Evolutionary conservation across 345 rosid genomes (phyloP).

Genomic region (Linum tenue): DNA sequence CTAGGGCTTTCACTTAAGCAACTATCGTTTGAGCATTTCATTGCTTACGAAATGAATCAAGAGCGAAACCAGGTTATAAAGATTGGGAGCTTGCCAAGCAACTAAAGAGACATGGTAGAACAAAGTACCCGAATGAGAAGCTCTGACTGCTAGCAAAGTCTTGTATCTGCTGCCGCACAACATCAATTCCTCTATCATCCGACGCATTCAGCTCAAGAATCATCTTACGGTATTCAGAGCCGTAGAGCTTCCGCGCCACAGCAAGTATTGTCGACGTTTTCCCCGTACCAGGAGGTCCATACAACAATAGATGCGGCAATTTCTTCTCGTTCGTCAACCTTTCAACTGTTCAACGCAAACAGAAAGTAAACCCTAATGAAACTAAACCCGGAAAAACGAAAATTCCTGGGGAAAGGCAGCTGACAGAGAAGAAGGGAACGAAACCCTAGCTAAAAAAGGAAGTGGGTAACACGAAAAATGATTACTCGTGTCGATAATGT

Average conservation of each 20-base stretch:
- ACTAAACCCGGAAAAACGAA: neutral
- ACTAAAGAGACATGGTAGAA: neutral
- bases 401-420: neutral
- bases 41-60: too few relatives aligned
- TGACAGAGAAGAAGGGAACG: neutral
- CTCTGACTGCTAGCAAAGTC: conserved; percentile 98
- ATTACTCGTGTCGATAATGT: conserved; percentile 91
- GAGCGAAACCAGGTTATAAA: too few relatives aligned
- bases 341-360: conserved; percentile 45
- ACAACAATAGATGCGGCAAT: conserved; percentile 82
- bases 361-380: conserved; percentile 7
- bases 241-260: conserved; percentile 87
- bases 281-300: conserved; percentile 98
- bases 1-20: too few relatives aligned
- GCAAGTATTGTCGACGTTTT: conserved; percentile 99
- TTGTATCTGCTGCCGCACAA: conserved; percentile 89
- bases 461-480: neutral
- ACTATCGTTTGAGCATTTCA: too few relatives aligned
- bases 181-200: conserved; percentile 91
- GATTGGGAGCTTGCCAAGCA: too few relatives aligned
- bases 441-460: conserved; percentile 20
- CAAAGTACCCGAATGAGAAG: conserved; percentile 65
- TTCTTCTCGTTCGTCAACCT: conserved; percentile 88
- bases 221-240: conserved; percentile 80
- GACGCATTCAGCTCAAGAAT: conserved; percentile 94